Evolutionary conservation across 2,329 filamentous ascomycete genomes (phyloP).

Genomic region (Blumeria graminis): DNA sequence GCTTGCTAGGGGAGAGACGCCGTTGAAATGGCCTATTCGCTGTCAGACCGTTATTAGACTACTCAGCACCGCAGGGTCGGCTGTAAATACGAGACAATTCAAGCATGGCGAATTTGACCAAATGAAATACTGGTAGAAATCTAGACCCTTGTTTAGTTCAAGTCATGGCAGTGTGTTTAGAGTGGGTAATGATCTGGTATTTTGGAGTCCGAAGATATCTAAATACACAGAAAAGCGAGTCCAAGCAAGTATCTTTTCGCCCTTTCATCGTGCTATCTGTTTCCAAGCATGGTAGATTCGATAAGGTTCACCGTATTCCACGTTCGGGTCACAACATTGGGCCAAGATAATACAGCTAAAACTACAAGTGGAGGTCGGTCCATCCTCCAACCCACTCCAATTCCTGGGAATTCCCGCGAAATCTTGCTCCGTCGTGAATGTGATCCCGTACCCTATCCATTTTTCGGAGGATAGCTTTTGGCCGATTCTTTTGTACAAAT

Average conservation of each 20-base stretch:
- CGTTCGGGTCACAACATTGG: not conserved
- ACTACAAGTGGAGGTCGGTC: conserved; percentile 39
- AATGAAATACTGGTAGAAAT: no score
- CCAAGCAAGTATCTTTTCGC: conserved; percentile 6
- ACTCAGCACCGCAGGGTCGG: no score
- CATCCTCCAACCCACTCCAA: conserved; percentile 92
- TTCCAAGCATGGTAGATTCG: not conserved
- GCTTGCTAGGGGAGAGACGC: no score
- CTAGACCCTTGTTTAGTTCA: no score
- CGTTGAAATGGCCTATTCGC: no score
- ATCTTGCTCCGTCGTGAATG: conserved; percentile 31
- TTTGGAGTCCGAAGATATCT: conserved; percentile 12
- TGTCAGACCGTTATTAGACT: no score
- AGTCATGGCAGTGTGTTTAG: conserved; percentile 5
- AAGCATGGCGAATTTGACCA: no score
- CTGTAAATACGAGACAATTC: no score
- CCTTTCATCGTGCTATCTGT: not conserved
- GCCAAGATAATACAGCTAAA: conserved; percentile 6
- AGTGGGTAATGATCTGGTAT: conserved; percentile 17
- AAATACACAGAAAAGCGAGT: conserved; percentile 17
- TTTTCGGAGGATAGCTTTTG: conserved; percentile 24
- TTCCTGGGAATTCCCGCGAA: conserved; percentile 37
- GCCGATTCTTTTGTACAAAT: conserved; percentile 17
- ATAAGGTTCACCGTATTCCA: not conserved
- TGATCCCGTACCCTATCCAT: conserved; percentile 23